Evolutionary conservation across 257 asterid genomes (phyloP).

Genomic region (Solanum ossicruentum): DNA sequence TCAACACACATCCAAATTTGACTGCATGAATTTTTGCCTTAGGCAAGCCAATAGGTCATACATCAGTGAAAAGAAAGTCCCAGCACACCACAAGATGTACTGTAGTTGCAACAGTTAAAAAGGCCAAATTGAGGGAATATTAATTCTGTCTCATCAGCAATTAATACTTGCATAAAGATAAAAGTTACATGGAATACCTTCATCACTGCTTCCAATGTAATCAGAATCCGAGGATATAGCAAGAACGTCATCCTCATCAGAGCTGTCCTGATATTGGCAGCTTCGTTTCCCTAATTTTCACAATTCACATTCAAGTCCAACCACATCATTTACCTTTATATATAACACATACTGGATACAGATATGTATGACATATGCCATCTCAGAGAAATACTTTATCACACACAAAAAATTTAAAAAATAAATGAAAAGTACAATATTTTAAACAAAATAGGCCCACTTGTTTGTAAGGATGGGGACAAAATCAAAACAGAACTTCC

Average conservation of each 20-base stretch:
- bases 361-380: not conserved
- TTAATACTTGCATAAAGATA: not conserved
- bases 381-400: not conserved
- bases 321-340: not conserved
- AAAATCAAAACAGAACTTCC: not conserved
- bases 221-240: slow-evolving; percentile 4
- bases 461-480: not conserved
- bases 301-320: not conserved
- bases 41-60: not conserved
- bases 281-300: not conserved
- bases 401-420: not conserved
- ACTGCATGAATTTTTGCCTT: not conserved
- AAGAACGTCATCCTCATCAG: slow-evolving; percentile 1
- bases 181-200: slow-evolving; percentile 1
- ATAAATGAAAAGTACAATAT: not conserved
- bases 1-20: not conserved
- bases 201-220: not conserved
- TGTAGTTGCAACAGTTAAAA: not conserved
- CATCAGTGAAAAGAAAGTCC: not conserved
- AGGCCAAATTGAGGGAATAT: not conserved
- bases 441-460: not conserved
- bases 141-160: not conserved
- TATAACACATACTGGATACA: not conserved
- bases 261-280: not conserved
- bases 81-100: not conserved